Conservation (phyloP, 2,329 filamentous ascomycete genomes). For the Verticillium zaregamsianum region DNA sequence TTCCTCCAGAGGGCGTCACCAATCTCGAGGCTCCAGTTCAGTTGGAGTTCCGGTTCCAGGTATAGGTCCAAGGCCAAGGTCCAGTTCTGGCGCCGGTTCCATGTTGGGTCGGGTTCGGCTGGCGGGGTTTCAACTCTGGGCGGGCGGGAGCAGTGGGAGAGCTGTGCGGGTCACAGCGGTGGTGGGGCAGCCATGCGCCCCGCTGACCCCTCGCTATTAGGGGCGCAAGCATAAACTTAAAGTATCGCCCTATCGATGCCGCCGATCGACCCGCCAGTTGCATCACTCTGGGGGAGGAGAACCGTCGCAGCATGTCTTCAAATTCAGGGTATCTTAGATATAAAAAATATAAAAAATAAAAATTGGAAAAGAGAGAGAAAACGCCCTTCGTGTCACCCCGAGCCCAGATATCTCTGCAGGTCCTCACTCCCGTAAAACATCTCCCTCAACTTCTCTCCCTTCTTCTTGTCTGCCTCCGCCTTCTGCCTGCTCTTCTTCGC, state of each 20-base stretch:
- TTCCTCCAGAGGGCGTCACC: background rate
- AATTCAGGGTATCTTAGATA: too few relatives aligned
- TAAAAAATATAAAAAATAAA: too few relatives aligned
- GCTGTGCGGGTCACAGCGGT: background rate
- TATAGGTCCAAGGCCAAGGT: background rate
- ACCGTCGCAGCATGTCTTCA: too few relatives aligned
- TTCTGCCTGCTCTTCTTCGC: slow-evolving; percentile 65
- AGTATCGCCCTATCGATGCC: background rate
- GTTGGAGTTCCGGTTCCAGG: background rate
- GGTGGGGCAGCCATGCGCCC: background rate
- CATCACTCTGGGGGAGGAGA: background rate
- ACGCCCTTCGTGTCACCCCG: background rate
- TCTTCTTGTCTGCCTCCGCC: slow-evolving; percentile 58
- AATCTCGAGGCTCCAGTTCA: background rate
- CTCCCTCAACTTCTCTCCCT: slow-evolving; percentile 58
- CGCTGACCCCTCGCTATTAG: background rate
- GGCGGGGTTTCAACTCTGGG: background rate
- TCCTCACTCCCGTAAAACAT: slow-evolving; percentile 75
- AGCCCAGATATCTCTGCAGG: slow-evolving; percentile 67
- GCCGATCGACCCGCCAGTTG: background rate
- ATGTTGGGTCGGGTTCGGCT: background rate
- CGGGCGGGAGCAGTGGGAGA: background rate
- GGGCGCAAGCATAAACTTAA: background rate
- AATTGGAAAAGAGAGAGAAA: too few relatives aligned
- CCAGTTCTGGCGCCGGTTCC: background rate